Evolutionary conservation across 2,329 filamentous ascomycete species (phyloP).

Genomic region (Capronia epimyces): DNA sequence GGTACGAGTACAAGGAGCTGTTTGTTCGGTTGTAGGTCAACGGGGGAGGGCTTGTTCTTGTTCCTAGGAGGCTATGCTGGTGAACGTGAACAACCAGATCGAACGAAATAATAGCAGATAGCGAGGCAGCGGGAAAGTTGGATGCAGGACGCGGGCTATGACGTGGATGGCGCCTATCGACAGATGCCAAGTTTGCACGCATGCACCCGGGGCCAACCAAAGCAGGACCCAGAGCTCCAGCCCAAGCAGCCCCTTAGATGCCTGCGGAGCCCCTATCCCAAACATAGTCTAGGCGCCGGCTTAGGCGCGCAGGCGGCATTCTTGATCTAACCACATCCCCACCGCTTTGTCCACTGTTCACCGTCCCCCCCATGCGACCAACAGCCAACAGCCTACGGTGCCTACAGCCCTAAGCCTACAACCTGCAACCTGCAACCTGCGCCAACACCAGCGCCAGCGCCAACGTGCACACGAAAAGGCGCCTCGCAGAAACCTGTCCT

Average conservation of each 20-base stretch:
- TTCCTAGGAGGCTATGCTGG: no score
- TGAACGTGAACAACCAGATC: no score
- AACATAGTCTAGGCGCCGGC: constrained; percentile 1
- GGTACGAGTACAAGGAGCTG: neutral
- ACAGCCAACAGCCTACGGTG: no score
- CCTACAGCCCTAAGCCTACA: no score
- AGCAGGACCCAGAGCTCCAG: neutral
- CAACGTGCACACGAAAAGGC: no score
- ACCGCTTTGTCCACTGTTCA: no score
- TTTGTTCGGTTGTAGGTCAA: neutral
- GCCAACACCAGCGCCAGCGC: no score
- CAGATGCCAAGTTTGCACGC: neutral
- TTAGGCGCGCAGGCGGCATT: neutral
- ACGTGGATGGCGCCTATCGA: neutral
- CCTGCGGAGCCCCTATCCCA: constrained; percentile 6
- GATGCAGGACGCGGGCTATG: neutral
- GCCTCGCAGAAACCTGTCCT: no score
- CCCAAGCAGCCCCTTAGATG: no score
- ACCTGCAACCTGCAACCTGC: no score
- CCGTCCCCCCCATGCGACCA: no score
- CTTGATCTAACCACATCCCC: neutral
- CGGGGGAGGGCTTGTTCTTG: no score
- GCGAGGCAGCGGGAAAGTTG: neutral
- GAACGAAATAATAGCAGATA: neutral
- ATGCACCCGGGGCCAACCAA: constrained; percentile 2